These are phyloP conservation scores for Debaryomyces prosopidis DNA, from an alignment of 805 yeast genomes.

Conservation along the genomic window DNA sequence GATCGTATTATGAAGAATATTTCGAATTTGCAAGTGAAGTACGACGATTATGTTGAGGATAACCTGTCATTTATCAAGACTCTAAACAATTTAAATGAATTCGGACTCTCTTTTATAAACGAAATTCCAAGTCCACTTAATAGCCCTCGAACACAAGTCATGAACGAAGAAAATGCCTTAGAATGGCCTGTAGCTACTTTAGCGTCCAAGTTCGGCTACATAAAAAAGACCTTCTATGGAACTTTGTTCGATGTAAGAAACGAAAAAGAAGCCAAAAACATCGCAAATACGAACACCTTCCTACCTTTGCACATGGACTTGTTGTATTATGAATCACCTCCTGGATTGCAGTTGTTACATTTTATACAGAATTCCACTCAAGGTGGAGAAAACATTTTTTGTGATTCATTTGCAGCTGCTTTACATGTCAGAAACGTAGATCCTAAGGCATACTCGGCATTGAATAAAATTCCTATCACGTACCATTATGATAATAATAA, in stretches of 20 bases:
- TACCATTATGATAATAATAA: constrained; percentile 66
- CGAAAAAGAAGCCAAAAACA: constrained; percentile 54
- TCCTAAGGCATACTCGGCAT: constrained; percentile 62
- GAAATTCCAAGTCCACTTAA: constrained; percentile 47
- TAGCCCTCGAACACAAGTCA: constrained; percentile 21
- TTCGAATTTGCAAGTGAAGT: constrained; percentile 26
- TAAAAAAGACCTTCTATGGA: constrained; percentile 73
- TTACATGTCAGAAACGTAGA: constrained; percentile 53
- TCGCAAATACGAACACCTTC: constrained; percentile 65
- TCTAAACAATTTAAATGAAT: constrained; percentile 48
- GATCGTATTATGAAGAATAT: constrained; percentile 22
- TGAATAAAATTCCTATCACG: constrained; percentile 62
- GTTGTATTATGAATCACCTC: constrained; percentile 76
- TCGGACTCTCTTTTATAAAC: constrained; percentile 59
- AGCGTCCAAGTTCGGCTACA: constrained; percentile 61
- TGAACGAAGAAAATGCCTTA: constrained; percentile 43
- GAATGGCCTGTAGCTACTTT: constrained; percentile 41
- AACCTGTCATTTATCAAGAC: constrained; percentile 35
- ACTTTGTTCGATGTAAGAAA: constrained; percentile 65
- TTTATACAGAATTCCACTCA: constrained; percentile 51
- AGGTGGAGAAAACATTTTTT: constrained; percentile 71
- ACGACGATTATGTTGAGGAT: constrained; percentile 38
- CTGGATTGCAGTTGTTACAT: constrained; percentile 74
- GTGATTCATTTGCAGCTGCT: constrained; percentile 71
- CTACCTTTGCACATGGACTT: constrained; percentile 80